Conservation (phyloP, 208 protist species). For the Trypanosoma congolense region DNA sequence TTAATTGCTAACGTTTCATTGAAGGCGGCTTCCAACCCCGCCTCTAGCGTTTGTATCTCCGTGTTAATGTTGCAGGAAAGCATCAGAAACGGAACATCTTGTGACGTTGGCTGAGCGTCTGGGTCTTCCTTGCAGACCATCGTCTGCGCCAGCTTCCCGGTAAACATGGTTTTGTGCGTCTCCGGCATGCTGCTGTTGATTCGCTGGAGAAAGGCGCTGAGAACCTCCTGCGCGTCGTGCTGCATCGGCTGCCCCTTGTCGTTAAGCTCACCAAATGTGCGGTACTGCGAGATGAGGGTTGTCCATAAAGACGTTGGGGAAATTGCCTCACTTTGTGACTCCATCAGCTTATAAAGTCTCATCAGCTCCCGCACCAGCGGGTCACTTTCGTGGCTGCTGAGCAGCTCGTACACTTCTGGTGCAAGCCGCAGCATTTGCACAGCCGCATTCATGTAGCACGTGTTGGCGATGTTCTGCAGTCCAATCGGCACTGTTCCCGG, state of each 20-base stretch:
- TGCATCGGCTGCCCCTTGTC: constrained; percentile 69
- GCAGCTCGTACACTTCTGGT: constrained; percentile 49
- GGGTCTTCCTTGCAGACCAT: constrained; percentile 46
- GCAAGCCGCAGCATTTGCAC: constrained; percentile 79
- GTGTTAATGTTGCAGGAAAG: constrained; percentile 79
- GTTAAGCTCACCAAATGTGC: constrained; percentile 62
- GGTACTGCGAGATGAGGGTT: constrained; percentile 35
- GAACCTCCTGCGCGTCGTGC: constrained; percentile 81
- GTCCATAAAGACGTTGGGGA: constrained; percentile 50
- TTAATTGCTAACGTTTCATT: constrained; percentile 47
- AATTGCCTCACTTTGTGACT: constrained; percentile 27
- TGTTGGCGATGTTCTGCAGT: constrained; percentile 81
- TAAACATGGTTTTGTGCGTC: constrained; percentile 43
- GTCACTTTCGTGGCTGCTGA: constrained; percentile 34
- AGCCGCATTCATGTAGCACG: constrained; percentile 87
- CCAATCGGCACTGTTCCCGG: constrained; percentile 30
- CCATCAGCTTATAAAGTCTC: constrained; percentile 38
- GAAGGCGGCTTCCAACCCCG: constrained; percentile 68
- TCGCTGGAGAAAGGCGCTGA: constrained; percentile 48
- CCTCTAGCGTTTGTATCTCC: constrained; percentile 73
- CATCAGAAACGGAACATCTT: constrained; percentile 57
- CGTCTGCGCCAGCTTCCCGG: constrained; percentile 40
- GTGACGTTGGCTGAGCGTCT: constrained; percentile 18
- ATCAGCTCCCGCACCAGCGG: constrained; percentile 31
- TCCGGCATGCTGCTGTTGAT: constrained; percentile 27